Evolutionary conservation across 331 rosid genomes (phyloP).

Genomic region (Arachis monticola): DNA sequence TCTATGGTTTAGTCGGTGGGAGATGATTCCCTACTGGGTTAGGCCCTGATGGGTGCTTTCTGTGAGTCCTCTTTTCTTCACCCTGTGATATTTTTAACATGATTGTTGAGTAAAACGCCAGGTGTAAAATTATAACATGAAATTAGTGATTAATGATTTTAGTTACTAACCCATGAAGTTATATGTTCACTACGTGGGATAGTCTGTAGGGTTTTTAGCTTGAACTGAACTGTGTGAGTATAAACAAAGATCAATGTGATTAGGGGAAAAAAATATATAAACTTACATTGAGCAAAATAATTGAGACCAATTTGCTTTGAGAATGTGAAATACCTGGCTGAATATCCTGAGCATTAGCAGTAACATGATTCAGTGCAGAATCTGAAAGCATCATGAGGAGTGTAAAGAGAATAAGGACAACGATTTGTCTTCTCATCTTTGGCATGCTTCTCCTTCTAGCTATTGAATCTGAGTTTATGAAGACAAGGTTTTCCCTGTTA

Average conservation of each 20-base stretch:
- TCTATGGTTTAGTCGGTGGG: constrained; percentile 64
- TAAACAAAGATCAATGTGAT: neutral
- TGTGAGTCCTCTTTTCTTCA: constrained; percentile 52
- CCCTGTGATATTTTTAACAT: constrained; percentile 46
- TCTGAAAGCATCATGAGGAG: constrained; percentile 64
- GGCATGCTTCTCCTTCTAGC: constrained; percentile 39
- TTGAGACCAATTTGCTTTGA: neutral
- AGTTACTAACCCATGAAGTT: constrained; percentile 57
- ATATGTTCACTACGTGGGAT: constrained; percentile 41
- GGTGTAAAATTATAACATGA: neutral
- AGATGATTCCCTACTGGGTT: constrained; percentile 80
- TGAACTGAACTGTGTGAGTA: constrained; percentile 54
- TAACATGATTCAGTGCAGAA: constrained; percentile 49
- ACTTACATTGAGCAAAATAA: neutral
- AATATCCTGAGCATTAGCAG: constrained; percentile 45
- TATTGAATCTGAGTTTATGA: constrained; percentile 37
- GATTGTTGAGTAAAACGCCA: neutral
- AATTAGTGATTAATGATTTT: neutral
- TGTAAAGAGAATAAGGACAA: constrained; percentile 50
- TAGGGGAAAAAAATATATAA: neutral
- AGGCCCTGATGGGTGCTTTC: constrained; percentile 69
- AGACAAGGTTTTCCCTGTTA: constrained; percentile 6
- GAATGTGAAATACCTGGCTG: constrained; percentile 57
- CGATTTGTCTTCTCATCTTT: constrained; percentile 58
- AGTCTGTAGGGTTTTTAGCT: constrained; percentile 50